Conservation (phyloP, 805 yeast genomes). For the Spathaspora boniae region DNA sequence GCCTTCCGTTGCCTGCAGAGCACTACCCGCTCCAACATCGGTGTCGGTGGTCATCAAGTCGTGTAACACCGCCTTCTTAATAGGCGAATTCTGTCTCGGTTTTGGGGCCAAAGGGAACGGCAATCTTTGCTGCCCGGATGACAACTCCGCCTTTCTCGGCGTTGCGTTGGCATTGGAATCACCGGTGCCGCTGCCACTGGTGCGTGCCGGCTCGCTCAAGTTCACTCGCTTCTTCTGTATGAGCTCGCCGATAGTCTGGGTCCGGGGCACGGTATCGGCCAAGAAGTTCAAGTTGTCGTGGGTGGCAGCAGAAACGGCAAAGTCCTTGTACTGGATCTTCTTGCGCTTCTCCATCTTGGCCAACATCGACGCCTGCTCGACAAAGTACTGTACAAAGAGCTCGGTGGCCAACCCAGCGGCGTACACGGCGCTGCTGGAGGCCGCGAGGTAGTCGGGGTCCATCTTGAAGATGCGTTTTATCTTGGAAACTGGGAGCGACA, state of each 20-base stretch:
- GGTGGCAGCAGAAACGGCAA: slow-evolving; percentile 57
- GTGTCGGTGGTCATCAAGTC: slow-evolving; percentile 27
- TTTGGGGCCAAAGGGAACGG: slow-evolving; percentile 9
- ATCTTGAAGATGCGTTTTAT: slow-evolving; percentile 69
- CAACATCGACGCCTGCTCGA: slow-evolving; percentile 64
- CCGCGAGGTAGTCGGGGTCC: slow-evolving; percentile 68
- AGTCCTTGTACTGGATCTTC: slow-evolving; percentile 67
- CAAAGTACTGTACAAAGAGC: slow-evolving; percentile 62
- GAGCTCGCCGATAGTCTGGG: slow-evolving; percentile 48
- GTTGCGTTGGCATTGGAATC: slow-evolving; percentile 6
- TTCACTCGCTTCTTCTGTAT: slow-evolving; percentile 40
- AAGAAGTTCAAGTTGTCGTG: slow-evolving; percentile 63
- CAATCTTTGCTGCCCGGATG: slow-evolving; percentile 42
- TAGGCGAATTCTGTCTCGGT: slow-evolving; percentile 9
- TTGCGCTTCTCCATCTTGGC: slow-evolving; percentile 67
- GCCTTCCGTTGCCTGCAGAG: slow-evolving; percentile 1
- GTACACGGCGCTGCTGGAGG: slow-evolving; percentile 70
- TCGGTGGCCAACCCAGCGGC: slow-evolving; percentile 78
- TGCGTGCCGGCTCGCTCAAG: slow-evolving; percentile 11
- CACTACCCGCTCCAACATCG: slow-evolving; percentile 6
- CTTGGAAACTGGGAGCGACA: slow-evolving; percentile 60
- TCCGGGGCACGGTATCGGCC: slow-evolving; percentile 64
- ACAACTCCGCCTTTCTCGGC: slow-evolving; percentile 14
- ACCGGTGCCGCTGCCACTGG: slow-evolving; percentile 8
- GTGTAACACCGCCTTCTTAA: slow-evolving; percentile 31